A percentile compares a stretch with the other conserved stretches of the same genome.
phyloP scores from a whole-genome alignment of 1,284 basidiomycete genomes.

The Cronartium quercuum region DNA sequence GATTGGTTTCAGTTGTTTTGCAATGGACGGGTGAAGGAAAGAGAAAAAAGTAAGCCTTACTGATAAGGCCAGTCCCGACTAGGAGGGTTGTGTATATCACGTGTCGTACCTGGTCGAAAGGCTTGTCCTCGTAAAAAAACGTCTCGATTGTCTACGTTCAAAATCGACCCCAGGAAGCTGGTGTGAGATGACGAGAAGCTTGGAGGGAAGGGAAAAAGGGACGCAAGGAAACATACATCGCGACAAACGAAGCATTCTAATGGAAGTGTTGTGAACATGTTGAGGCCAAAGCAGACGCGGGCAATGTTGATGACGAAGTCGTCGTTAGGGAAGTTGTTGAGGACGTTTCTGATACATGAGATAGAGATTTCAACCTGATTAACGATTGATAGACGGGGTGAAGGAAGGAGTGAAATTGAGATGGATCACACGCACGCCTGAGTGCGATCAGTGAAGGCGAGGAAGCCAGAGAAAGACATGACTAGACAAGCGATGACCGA shows the following conservation, averaged over 20 bases:
- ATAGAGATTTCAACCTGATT: neutral
- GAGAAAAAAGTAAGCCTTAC: conserved; percentile 59
- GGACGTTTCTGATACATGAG: conserved; percentile 63
- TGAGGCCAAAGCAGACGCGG: conserved; percentile 87
- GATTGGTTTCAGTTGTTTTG: neutral
- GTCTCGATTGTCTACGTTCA: conserved; percentile 71
- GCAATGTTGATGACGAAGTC: conserved; percentile 87
- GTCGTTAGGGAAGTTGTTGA: conserved; percentile 75
- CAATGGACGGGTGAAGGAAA: conserved; percentile 2
- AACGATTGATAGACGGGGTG: neutral
- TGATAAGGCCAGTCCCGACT: conserved; percentile 71
- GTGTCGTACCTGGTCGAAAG: conserved; percentile 74
- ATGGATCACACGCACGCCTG: conserved; percentile 51
- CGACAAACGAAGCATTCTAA: conserved; percentile 89
- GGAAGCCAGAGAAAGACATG: conserved; percentile 82
- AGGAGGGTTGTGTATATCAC: conserved; percentile 83
- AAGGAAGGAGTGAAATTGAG: neutral
- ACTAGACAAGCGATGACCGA: conserved; percentile 73
- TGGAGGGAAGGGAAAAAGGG: conserved; percentile 44
- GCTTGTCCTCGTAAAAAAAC: conserved; percentile 78
- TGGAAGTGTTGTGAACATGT: conserved; percentile 96
- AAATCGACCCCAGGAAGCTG: neutral
- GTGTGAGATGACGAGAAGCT: conserved; percentile 38
- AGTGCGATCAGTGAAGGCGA: conserved; percentile 90
- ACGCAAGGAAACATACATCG: conserved; percentile 58